These are phyloP conservation scores for Diaporthe sp. DNA, from an alignment of 2,329 filamentous ascomycete genomes.

Conservation along the genomic window DNA sequence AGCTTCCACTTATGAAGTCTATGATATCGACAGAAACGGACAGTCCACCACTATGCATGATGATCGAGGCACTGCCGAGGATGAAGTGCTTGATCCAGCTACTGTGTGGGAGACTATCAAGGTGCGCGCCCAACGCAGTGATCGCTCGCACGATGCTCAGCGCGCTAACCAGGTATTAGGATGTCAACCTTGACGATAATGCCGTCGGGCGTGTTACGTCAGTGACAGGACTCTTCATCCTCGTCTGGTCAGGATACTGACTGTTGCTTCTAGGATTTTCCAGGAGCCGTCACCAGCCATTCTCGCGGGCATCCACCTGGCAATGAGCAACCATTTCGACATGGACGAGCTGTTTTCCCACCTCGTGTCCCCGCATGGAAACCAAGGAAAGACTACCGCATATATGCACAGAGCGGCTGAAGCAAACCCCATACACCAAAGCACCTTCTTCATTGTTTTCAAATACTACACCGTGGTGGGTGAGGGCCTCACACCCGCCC, in stretches of 20 bases:
- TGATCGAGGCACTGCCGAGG: constrained; percentile 51
- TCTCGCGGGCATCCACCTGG: constrained; percentile 70
- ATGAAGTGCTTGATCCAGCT: constrained; percentile 54
- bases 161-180: constrained; percentile 29
- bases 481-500: constrained; percentile 66
- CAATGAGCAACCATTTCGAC: constrained; percentile 69
- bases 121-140: constrained; percentile 4
- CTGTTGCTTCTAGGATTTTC: constrained; percentile 59
- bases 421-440: constrained; percentile 59
- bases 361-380: constrained; percentile 61
- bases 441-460: constrained; percentile 73
- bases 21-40: constrained; percentile 64
- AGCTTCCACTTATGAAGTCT: constrained; percentile 66
- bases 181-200: constrained; percentile 52
- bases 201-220: constrained; percentile 69
- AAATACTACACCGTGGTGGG: constrained; percentile 75
- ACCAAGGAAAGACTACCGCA: constrained; percentile 59
- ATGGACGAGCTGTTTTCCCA: constrained; percentile 71
- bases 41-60: constrained; percentile 53
- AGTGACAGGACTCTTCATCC: constrained; percentile 45
- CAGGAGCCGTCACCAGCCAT: constrained; percentile 72
- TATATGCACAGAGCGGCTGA: constrained; percentile 65
- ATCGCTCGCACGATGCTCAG: neutral
- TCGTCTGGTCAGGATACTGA: neutral
- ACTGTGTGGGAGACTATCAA: constrained; percentile 57